phyloP scores from a whole-genome alignment of 345 rosid genomes.

The Cardiospermum halicacabum region DNA sequence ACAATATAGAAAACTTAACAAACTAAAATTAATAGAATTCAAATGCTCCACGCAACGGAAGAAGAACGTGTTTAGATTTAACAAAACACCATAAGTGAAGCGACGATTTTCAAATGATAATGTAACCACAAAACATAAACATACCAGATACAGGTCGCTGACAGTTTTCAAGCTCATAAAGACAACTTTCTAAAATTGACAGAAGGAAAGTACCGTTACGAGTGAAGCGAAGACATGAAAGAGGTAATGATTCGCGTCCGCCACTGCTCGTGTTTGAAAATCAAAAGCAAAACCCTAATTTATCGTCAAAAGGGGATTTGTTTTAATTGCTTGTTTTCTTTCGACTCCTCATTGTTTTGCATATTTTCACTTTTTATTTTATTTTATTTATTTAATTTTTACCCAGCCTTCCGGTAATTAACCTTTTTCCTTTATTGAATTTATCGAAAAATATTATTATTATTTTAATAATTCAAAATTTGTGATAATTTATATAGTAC shows the following conservation, averaged over 20 bases:
- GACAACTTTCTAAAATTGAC: background rate
- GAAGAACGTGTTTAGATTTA: background rate
- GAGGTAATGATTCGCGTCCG: background rate
- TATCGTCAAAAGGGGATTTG: constrained; percentile 9
- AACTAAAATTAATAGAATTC: background rate
- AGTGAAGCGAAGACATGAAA: background rate
- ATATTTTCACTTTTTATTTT: background rate
- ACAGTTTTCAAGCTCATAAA: background rate
- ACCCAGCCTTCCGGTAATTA: background rate
- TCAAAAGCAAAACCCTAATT: constrained; percentile 24
- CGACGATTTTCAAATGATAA: background rate
- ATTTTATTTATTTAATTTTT: background rate
- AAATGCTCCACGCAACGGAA: background rate
- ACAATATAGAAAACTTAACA: background rate
- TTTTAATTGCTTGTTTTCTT: background rate
- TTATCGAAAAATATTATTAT: too few relatives aligned
- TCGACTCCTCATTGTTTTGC: background rate
- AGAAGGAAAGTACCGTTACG: constrained; percentile 10
- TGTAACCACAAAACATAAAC: background rate
- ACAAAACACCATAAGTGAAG: background rate
- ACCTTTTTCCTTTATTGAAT: too few relatives aligned
- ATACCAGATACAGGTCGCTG: background rate
- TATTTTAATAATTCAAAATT: too few relatives aligned
- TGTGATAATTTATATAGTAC: too few relatives aligned
- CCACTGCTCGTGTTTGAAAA: background rate